Conservation (phyloP, 1,139 yeast genomes). For the Lodderomyces beijingensis region DNA sequence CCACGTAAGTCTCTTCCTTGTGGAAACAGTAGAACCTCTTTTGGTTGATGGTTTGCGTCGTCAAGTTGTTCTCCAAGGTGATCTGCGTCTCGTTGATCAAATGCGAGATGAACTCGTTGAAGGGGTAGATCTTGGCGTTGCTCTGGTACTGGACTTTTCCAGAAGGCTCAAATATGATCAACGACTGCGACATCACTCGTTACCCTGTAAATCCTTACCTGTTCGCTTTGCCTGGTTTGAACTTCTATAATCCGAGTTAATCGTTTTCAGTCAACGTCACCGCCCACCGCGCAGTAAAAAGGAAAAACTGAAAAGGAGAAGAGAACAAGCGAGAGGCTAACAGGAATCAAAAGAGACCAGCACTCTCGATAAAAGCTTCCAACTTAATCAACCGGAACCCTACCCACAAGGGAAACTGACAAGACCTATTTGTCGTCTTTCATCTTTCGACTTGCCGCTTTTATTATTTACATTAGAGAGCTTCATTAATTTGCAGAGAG, state of each 20-base stretch:
- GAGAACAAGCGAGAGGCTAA: slow-evolving; percentile 1
- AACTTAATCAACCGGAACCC: no score
- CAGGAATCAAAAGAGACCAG: background rate
- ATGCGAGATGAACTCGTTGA: slow-evolving; percentile 36
- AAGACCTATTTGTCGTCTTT: no score
- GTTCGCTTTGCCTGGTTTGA: background rate
- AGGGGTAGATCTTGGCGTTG: slow-evolving; percentile 35
- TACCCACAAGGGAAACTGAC: no score
- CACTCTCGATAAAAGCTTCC: no score
- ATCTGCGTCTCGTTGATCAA: slow-evolving; percentile 35
- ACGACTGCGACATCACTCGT: slow-evolving; percentile 31
- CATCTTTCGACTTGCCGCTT: no score
- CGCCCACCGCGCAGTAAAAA: background rate
- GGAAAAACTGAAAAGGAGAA: slow-evolving; percentile 2
- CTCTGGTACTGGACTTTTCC: slow-evolving; percentile 37
- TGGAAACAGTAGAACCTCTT: slow-evolving; percentile 34
- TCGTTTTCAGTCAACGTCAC: no score
- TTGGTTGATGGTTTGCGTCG: slow-evolving; percentile 29
- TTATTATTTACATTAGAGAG: no score
- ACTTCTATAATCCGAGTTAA: slow-evolving; percentile 1
- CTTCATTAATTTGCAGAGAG: no score
- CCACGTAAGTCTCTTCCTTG: slow-evolving; percentile 29
- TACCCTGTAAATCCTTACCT: background rate
- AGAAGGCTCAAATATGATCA: slow-evolving; percentile 34
- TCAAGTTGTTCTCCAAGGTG: slow-evolving; percentile 33